Conservation (phyloP, 2,329 filamentous ascomycete genomes). For the Penicillium rolfsii region DNA sequence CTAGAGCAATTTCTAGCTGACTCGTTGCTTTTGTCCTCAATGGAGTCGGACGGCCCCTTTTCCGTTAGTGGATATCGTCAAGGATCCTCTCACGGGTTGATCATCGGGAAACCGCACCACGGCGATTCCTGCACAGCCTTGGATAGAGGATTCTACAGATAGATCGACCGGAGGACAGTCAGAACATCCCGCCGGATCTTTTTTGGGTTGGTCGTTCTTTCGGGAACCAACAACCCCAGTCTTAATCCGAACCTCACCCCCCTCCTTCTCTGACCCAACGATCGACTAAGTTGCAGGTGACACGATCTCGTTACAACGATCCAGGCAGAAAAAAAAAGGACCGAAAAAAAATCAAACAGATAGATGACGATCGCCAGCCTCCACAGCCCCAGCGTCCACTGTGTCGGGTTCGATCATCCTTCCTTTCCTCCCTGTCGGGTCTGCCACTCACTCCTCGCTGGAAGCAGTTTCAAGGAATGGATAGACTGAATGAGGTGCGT, state of each 20-base stretch:
- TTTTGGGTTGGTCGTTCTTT: slow-evolving; percentile 8
- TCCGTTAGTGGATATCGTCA: background rate
- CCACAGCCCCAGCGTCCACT: slow-evolving; percentile 26
- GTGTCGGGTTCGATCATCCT: slow-evolving; percentile 28
- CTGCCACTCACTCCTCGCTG: slow-evolving; percentile 20
- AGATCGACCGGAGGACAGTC: slow-evolving; percentile 18
- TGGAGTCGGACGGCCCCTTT: background rate
- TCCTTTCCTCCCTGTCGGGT: slow-evolving; percentile 25
- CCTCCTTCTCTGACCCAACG: slow-evolving; percentile 2
- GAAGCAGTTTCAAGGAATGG: background rate
- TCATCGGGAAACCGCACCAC: slow-evolving; percentile 8
- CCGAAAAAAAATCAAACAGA: background rate
- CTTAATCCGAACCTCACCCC: background rate
- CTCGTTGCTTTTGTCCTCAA: background rate
- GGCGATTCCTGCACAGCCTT: background rate
- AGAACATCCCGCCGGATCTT: slow-evolving; percentile 2
- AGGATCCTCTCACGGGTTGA: background rate
- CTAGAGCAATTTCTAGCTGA: background rate
- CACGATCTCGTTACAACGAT: slow-evolving; percentile 3
- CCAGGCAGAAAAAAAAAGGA: background rate
- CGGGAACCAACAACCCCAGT: slow-evolving; percentile 16
- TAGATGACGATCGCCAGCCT: slow-evolving; percentile 26
- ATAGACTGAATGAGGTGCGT: background rate
- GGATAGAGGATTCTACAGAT: background rate
- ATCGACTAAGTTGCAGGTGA: slow-evolving; percentile 14